Base-by-base conservation (phyloP, 345 rosid genomes). In the Physaria fendleri region DNA sequence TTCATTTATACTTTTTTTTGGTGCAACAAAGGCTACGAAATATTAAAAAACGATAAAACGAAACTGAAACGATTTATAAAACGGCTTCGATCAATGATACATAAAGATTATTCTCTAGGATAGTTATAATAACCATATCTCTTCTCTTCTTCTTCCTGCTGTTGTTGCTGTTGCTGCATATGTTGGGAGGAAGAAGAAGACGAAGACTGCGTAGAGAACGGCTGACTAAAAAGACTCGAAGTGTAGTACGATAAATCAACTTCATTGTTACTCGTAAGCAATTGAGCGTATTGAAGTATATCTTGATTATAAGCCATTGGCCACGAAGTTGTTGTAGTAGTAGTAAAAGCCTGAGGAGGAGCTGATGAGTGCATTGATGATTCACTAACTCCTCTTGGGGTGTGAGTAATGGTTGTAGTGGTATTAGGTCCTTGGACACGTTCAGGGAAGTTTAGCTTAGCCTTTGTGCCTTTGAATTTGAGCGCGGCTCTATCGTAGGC, bases 401-500 rank as follows among this genome's bases (percentile, higher is more conserved):
- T 16, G 17, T 45, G 28, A 24, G 40, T 11, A 11, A 3, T 25
- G 20, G 71, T 15, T 50, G 71, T 13, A 35, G 66, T 57, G 23
- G 78, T 56, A 9, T 79, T 74, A 10, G 76, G 56, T 2, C 81
- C 87, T 68, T 85, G 95, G 39, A 85, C 87, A 49, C 83, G 68
- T 71, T 87, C 91, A 0, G 97, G 97, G 64, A 90, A 90, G 68
- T 90, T 90, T 8, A 90, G 91, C 64, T 90, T 90, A 30, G 97
- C 97, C 61, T 90, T 90, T 40, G 80, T 85, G 55, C 97, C 97
- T 79, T 87, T 90, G 80, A 90, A 90, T 71, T 81, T 85, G 9
- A 90, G 84, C 29, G 97, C 97, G 3, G 97, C 97, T 43, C 54
- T 80, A 66, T 90, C 97, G 24, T 90, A 90, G 12, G 98, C 97